These are phyloP conservation scores for Suillus tomentosus DNA, from an alignment of 768 basidiomycete species.

Conservation along the genomic window DNA sequence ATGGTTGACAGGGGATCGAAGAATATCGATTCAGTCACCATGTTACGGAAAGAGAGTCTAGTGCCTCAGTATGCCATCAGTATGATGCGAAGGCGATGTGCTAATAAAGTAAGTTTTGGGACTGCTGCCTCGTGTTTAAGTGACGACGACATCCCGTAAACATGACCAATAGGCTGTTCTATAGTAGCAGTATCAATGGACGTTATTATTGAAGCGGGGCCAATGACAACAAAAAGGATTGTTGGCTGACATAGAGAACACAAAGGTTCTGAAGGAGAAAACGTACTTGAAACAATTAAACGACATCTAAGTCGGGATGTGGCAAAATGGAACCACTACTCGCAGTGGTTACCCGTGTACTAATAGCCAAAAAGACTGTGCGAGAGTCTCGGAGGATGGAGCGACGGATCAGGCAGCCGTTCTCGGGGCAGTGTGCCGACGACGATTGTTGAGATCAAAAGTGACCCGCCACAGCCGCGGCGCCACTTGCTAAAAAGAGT, in stretches of 20 bases:
- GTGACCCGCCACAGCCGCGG: conserved; percentile 2
- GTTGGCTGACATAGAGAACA: background rate
- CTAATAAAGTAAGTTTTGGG: background rate
- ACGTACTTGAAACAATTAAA: background rate
- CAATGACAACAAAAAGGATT: background rate
- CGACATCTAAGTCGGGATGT: background rate
- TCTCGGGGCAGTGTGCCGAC: conserved; percentile 13
- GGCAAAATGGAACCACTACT: background rate
- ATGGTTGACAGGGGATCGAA: background rate
- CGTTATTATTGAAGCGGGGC: background rate
- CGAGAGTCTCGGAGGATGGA: conserved; percentile 7
- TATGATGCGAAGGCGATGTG: background rate
- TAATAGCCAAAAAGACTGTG: background rate
- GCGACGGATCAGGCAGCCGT: conserved; percentile 9
- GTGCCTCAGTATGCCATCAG: background rate
- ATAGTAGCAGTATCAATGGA: background rate
- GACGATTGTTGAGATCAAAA: conserved; percentile 7
- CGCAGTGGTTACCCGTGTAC: background rate
- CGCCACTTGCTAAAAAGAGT: conserved; percentile 10
- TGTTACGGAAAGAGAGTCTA: background rate
- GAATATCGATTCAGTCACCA: background rate
- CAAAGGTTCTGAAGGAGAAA: background rate
- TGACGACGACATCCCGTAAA: background rate
- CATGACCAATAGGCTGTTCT: background rate
- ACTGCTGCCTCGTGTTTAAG: background rate